Evolutionary conservation across 1,284 basidiomycete genomes (phyloP).

Genomic region (Heliocybe sulcata): DNA sequence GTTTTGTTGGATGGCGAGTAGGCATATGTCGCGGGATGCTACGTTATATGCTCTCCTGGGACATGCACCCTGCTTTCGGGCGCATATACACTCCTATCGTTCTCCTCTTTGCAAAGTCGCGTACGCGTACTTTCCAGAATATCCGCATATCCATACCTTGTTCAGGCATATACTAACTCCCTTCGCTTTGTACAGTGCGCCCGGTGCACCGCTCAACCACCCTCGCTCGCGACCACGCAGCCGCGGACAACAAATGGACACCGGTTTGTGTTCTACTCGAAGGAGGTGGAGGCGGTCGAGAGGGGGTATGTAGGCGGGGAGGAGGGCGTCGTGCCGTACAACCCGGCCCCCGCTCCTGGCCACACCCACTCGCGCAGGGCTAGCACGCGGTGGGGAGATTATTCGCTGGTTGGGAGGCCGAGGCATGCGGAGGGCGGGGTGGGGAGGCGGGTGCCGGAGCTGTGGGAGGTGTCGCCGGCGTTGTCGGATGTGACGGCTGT

Average conservation of each 20-base stretch:
- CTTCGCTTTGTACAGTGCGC: constrained; percentile 40
- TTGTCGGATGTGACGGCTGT: not conserved
- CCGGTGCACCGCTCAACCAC: constrained; percentile 50
- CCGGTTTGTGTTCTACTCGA: constrained; percentile 83
- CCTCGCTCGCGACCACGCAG: constrained; percentile 34
- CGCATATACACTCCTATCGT: too few relatives aligned
- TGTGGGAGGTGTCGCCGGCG: not conserved
- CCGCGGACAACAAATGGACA: constrained; percentile 78
- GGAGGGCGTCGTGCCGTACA: constrained; percentile 52
- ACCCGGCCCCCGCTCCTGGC: constrained; percentile 19
- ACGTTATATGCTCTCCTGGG: too few relatives aligned
- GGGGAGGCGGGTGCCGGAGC: too few relatives aligned
- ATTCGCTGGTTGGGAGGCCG: constrained; percentile 8
- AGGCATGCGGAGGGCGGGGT: not conserved
- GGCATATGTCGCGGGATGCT: too few relatives aligned
- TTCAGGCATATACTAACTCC: constrained; percentile 7
- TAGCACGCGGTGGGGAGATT: constrained; percentile 15
- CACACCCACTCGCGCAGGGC: constrained; percentile 17
- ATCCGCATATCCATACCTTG: not conserved
- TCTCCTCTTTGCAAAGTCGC: not conserved
- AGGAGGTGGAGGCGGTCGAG: constrained; percentile 65
- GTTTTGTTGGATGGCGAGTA: not conserved
- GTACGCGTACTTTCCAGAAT: too few relatives aligned
- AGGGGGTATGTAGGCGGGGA: constrained; percentile 67
- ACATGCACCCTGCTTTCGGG: too few relatives aligned